Base-by-base conservation (phyloP, 2,329 filamentous ascomycete species). In the Penicillium sp. region DNA sequence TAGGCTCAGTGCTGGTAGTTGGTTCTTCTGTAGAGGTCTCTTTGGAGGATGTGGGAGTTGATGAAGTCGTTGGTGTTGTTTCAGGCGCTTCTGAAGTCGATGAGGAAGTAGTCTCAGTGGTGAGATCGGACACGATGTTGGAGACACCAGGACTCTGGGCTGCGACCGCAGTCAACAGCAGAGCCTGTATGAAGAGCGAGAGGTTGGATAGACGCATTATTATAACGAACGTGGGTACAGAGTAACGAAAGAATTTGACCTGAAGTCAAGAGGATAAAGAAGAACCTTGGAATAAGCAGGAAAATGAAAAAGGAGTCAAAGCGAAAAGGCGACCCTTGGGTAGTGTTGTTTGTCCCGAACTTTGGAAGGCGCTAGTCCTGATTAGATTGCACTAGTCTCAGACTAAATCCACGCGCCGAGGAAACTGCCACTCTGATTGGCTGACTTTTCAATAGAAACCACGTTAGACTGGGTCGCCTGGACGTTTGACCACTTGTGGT, bases 121-220 rank as follows among this genome's bases (percentile, higher is more conserved):
- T 61, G 53, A 62, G 4, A 47, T 62, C 65, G 7, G 32, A 16
- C 18, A 59, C 35, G 16, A 60, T 51, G 34, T 60, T 53, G 43
- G 60, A 61, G 47, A 61, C 57, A 26, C 50, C 61, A 18, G 56
- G 53, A 50, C 65, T 69, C 62, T 72, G 69, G 26, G 66, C 69
- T 45, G 69, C 67, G 43, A 66, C 66, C 6, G 69, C 66, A 57
- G 69, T 64, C 57, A 73, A 62, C 46, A 71, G 68, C 54, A 73
- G 61, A 53, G 69, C 69, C 58, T 72, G 70, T 16, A 67, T 50
- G 55, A 73, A 48, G 43, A 73, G 63, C 48, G 70, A 70, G 42
- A 72, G 64, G 50, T 60, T 60, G 53, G 65, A 58, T 46, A 68
- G 57, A 62, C 70, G 70, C 71, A 73, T 73, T 58, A 53, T 68